Percentiles rank a stretch among this genome's conserved stretches.
These are phyloP conservation scores for Ophiostoma himal-ulmi DNA, from an alignment of 2,329 filamentous ascomycete species.

Conservation along the genomic window DNA sequence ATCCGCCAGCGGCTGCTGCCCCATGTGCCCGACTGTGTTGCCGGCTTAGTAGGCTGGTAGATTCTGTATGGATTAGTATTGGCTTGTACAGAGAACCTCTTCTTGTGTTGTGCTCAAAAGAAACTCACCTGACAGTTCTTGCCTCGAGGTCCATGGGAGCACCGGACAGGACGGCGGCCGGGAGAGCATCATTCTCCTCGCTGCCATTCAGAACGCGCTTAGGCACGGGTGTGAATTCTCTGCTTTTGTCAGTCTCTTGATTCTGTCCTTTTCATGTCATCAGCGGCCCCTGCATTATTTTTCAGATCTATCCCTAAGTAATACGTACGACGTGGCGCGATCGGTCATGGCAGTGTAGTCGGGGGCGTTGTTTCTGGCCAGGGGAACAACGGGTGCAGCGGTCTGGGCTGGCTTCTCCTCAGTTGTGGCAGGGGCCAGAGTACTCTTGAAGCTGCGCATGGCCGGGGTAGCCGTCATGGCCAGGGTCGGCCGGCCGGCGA, in stretches of 20 bases:
- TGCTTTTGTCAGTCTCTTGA: slow-evolving; percentile 36
- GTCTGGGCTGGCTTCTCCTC: slow-evolving; percentile 33
- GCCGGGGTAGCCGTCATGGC: slow-evolving; percentile 34
- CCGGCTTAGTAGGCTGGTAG: slow-evolving; percentile 85
- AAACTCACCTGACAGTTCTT: slow-evolving; percentile 77
- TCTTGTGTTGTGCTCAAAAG: neutral
- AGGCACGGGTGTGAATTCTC: slow-evolving; percentile 84
- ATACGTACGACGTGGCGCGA: slow-evolving; percentile 79
- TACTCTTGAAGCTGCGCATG: slow-evolving; percentile 52
- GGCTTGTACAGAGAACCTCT: neutral
- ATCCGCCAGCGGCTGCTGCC: slow-evolving; percentile 83
- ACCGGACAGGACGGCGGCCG: slow-evolving; percentile 82
- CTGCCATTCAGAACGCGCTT: slow-evolving; percentile 86
- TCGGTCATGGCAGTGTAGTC: slow-evolving; percentile 78
- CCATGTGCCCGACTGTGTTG: slow-evolving; percentile 90
- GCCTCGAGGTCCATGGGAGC: slow-evolving; percentile 92
- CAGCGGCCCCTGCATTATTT: neutral
- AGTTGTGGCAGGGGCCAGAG: slow-evolving; percentile 40
- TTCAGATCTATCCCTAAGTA: neutral
- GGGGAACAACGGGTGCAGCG: slow-evolving; percentile 33
- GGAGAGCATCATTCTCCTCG: slow-evolving; percentile 66
- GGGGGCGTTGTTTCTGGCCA: slow-evolving; percentile 56
- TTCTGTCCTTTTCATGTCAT: neutral
- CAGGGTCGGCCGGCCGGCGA: slow-evolving; percentile 28
- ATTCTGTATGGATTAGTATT: slow-evolving; percentile 54